Percentiles rank a stretch among this genome's conserved stretches.
Conservation (phyloP, 805 yeast species). For the Candida takata region DNA sequence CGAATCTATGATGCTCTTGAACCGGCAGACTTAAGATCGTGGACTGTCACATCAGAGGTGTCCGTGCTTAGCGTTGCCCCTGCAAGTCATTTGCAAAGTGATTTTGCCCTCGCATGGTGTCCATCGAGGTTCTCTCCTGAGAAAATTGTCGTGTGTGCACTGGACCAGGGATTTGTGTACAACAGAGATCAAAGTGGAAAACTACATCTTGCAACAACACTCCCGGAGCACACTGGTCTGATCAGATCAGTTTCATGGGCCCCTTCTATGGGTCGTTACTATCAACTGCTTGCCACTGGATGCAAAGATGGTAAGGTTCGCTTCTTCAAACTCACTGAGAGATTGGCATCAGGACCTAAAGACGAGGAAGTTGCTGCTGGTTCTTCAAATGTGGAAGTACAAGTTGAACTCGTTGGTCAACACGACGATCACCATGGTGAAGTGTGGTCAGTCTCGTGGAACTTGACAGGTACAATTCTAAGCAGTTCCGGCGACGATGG, state of each 20-base stretch:
- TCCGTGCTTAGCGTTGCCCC: conserved; percentile 63
- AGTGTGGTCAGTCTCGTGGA: conserved; percentile 97
- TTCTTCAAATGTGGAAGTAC: conserved; percentile 25
- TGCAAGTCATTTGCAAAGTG: conserved; percentile 75
- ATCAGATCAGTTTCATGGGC: conserved; percentile 94
- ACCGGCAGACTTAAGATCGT: conserved; percentile 77
- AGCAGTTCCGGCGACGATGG: conserved; percentile 97
- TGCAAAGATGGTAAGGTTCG: conserved; percentile 92
- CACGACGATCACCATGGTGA: conserved; percentile 77
- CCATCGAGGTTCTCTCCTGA: conserved; percentile 79
- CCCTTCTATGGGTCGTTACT: conserved; percentile 87
- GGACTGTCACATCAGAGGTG: conserved; percentile 74
- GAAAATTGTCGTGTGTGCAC: conserved; percentile 73
- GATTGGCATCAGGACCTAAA: conserved; percentile 10
- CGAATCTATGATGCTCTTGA: conserved; percentile 84
- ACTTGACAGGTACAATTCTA: conserved; percentile 83
- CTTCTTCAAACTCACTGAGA: conserved; percentile 65
- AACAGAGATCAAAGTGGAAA: conserved; percentile 45
- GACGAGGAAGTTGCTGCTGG: conserved; percentile 18
- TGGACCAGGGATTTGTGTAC: conserved; percentile 84
- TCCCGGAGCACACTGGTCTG: conserved; percentile 81
- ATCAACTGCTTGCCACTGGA: conserved; percentile 87
- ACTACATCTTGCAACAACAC: conserved; percentile 48
- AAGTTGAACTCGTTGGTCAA: conserved; percentile 56
- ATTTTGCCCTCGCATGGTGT: conserved; percentile 85